Conservation (phyloP, 1,284 basidiomycete species). For the Pascua guehoae region DNA sequence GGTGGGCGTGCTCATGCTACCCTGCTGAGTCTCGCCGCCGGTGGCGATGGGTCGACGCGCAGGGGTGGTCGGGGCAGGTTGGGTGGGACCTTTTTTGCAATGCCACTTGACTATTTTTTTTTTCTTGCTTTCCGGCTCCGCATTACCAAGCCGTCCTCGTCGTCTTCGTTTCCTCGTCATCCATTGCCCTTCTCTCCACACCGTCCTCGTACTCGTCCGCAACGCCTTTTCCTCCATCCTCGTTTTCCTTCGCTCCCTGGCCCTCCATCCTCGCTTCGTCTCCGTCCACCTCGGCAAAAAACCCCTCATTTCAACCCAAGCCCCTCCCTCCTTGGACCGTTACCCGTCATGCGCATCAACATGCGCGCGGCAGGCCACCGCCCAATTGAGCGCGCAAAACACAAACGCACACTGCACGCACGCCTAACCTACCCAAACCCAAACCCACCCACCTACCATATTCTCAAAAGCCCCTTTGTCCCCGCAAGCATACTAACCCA, state of each 20-base stretch:
- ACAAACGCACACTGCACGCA: constrained; percentile 1
- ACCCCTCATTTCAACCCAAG: too few species aligned
- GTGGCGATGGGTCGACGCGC: background rate
- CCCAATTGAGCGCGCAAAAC: background rate
- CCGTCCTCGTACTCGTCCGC: too few species aligned
- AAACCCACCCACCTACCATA: background rate
- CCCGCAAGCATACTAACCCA: constrained; percentile 7
- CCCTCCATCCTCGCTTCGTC: background rate
- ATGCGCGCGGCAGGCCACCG: background rate
- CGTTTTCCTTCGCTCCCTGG: background rate
- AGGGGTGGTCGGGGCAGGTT: too few species aligned
- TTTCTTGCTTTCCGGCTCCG: background rate
- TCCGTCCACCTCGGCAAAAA: background rate
- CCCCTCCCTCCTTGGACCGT: too few species aligned
- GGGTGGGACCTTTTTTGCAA: constrained; percentile 1
- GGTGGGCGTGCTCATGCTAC: background rate
- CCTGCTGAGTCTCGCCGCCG: background rate
- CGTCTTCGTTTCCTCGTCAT: too few species aligned
- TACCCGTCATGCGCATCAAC: background rate
- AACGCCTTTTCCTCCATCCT: too few species aligned
- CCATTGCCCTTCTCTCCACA: too few species aligned
- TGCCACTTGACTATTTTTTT: constrained; percentile 1
- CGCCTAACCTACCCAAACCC: background rate
- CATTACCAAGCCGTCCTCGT: too few species aligned
- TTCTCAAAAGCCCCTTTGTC: constrained; percentile 1